Evolutionary conservation across 2,329 filamentous ascomycete species (phyloP).

Genomic region (Fusarium sp.): DNA sequence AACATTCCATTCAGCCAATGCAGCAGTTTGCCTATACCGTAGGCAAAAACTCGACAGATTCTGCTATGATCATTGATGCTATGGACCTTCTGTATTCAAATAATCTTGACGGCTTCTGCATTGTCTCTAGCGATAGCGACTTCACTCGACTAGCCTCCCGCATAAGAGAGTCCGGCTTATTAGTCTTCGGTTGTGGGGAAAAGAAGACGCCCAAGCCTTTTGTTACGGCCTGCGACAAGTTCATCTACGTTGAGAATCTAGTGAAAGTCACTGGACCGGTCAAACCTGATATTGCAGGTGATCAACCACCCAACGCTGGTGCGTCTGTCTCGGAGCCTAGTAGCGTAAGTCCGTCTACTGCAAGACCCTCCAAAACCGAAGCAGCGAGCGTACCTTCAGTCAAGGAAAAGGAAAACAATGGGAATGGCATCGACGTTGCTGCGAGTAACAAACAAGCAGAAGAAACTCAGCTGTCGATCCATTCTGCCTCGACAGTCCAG

Average conservation of each 20-base stretch:
- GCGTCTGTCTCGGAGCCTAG: neutral
- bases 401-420: neutral
- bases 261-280: neutral
- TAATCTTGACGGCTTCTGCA: conserved; percentile 52
- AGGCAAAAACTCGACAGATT: conserved; percentile 53
- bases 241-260: conserved; percentile 49
- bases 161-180: conserved; percentile 45
- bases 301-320: neutral
- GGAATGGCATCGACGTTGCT: neutral
- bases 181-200: conserved; percentile 51
- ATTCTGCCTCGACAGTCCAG: too few species aligned
- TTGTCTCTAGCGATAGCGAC: conserved; percentile 54
- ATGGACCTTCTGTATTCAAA: conserved; percentile 54
- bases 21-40: conserved; percentile 54
- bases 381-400: rapidly evolving
- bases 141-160: conserved; percentile 53
- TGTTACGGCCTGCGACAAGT: conserved; percentile 52
- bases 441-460: neutral
- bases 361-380: neutral
- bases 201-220: conserved; percentile 51
- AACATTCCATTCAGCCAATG: conserved; percentile 52
- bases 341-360: too few species aligned
- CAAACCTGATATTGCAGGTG: neutral
- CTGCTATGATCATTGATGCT: conserved; percentile 55
- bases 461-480: neutral